Base-by-base conservation (phyloP, 306 rosid species). In the Lupinus albus region DNA sequence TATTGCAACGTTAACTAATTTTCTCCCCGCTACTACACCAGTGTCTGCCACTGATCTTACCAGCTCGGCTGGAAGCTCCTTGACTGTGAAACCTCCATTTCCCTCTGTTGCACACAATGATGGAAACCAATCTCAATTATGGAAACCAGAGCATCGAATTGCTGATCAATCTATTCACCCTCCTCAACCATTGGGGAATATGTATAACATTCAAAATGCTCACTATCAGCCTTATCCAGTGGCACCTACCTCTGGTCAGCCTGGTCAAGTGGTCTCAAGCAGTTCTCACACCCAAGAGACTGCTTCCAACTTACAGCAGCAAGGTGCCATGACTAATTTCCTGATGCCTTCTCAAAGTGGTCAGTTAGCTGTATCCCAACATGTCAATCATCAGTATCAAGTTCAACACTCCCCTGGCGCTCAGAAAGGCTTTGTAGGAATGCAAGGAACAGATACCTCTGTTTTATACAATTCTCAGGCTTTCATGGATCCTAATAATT, bases 141-240 rank as follows among this genome's bases (percentile, higher is more conserved):
- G 96, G 97, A 88, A 80, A 83, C 91, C 83, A 32, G 96, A 87
- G 67, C 87, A 82, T 68, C 99, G 82, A 77, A 78, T 74, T 75
- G 83, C 79, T 32, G 88, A 86, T 69, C 87, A 73, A 48, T 74
- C 85, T 4, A 76, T 83, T 53, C 88, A 82, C 79, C 72, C 83
- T 49, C 73, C 82, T 61, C 95, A 88, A 65, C 95, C 84, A 56
- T 72, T 82, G 36, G 88, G 87, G 39, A 78, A 30, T 84, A 84
- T 80, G 68, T 85, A 75, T 79, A 86, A 81, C 79, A 52, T 73
- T 28, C 89, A 82, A 16, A 81, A 47, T 73, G 49, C 82, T 64
- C 91, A 84, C 67, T 82, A 79, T 79, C 97, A 88, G 70, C 84
- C 99, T 73, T 88, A 84, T 82, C 82, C 94, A 47, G 76, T 88